Conservation (phyloP, 768 basidiomycete genomes). For the Coprinopsis marcescibilis region DNA sequence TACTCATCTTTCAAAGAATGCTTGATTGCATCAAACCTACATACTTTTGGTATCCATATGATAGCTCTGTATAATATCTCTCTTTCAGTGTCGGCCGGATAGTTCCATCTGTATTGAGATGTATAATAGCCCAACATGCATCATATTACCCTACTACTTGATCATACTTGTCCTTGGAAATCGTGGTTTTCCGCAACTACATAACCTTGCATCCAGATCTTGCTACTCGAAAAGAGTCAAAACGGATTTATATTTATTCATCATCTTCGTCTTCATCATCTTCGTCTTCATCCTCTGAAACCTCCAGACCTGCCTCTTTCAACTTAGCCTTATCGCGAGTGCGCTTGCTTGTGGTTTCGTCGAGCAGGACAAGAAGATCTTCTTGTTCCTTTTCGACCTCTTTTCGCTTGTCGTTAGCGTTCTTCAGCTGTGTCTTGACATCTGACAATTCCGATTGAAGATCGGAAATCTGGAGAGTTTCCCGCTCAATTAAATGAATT, state of each 20-base stretch:
- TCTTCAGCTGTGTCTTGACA: conserved; percentile 33
- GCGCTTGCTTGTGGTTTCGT: conserved; percentile 86
- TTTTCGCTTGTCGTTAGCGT: conserved; percentile 58
- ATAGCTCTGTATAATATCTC: neutral
- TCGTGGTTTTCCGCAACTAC: no score
- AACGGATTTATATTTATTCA: no score
- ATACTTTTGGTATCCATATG: no score
- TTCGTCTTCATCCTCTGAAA: conserved; percentile 89
- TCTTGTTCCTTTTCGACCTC: conserved; percentile 96
- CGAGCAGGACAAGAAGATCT: conserved; percentile 87
- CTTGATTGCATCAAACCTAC: no score
- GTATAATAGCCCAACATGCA: no score
- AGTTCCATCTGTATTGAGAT: no score
- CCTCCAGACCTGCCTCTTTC: conserved; percentile 70
- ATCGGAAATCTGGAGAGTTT: conserved; percentile 31
- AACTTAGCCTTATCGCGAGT: conserved; percentile 77
- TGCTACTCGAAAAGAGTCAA: no score
- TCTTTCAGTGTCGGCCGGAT: neutral
- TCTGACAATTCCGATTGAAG: conserved; percentile 40
- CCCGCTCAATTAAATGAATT: neutral
- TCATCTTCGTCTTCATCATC: conserved; percentile 44
- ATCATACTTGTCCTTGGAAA: no score
- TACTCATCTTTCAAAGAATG: no score
- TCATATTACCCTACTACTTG: no score
- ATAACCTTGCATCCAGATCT: no score